Evolutionary conservation across 1,284 basidiomycete species (phyloP), one percentile per base, ranked within the genome.

Genomic region (Ustilago tritici): DNA sequence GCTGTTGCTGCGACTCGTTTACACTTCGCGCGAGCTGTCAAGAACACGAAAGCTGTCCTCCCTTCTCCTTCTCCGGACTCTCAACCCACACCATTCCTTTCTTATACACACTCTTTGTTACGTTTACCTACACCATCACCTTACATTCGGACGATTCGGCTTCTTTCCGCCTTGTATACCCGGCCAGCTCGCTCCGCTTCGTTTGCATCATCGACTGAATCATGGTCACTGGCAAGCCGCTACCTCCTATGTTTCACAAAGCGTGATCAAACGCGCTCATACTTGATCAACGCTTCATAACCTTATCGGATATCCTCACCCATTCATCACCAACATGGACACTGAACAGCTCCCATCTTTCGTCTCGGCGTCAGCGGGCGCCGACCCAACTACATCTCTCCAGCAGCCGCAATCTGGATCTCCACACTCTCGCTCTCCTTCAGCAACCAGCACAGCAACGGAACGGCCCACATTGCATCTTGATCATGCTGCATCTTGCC

Each of bases 381-480:
- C 54, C 38, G 61, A 56, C 31, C 17, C 43, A 7, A 19, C 43
- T 19, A 46, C 35, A n/a, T 12, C 23, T 4, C 56, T 57, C 34
- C 34, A 55, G 15, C 61, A 56, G 28, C 17, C n/a, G 15, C 54
- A 35, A 6, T 32, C 43, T 1, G 32, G 11, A 14, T n/a, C 61
- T 32, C 19, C 54, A 28, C 34, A 46, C 5, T 58, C 69, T n/a
- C 69, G 69, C 50, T 54, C 74, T 7, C 35, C 59, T 6, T 71
- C 68, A 15, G 57, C 60, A 31, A 40, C 65, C 1, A 76, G 65
- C 40, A 62, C 69, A 3, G 62, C 65, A 3, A 76, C 68, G 1
- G 68, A 70, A 46, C 56, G 68, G 17, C 73, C 68, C 1, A 36
- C 46, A 11, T 17, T 43, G 3, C 38, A 41, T 14, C 52, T 60